Evolutionary conservation across 2,329 filamentous ascomycete genomes (phyloP), one percentile per base, ranked within the genome.

Genomic region (Aspergillus pseudonomiae): DNA sequence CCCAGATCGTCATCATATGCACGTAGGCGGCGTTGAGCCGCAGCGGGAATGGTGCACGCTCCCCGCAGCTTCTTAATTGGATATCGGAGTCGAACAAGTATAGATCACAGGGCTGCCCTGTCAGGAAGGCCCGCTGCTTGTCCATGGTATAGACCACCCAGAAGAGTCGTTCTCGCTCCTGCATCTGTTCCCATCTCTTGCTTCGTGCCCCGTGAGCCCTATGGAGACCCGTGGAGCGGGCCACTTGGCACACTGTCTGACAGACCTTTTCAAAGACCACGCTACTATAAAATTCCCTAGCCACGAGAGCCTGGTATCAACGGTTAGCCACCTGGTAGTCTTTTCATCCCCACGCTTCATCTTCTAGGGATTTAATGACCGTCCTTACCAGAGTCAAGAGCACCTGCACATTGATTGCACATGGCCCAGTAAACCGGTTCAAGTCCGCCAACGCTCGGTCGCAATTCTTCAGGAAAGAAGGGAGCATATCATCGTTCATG

Each of bases 401-500:
- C 39, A 41, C 39, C 39, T 41, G 39, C 9, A 41, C 39, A 9
- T 41, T 41, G 39, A 41, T n/a, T 1, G 12, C 6, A 41, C 39
- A 41, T n/a, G 39, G 39, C 39, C 16, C 39, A 41, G 39, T 41
- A 41, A 41, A 10, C 39, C 39, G 39, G 19, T n/a, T 41, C 39
- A 41, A 9, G 19, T 41, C 39, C n/a, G 36, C 41, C 24, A 57
- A 57, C 11, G 55, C 55, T n/a, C 55, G 55, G 16, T 41, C 36
- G 6, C 32, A 57, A 41, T 57, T 57, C 4, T 57, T 57, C 24
- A 57, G 36, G 19, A 57, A 57, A 6, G 55, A 34, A 3, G 55
- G 55, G 28, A 57, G 55, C 41, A 57, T 21, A 14, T 57, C 55
- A 10, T 57, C 55, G 19, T 41, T 43, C 55, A 57, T 57, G 34